Conservation (phyloP, 495 filamentous ascomycete species). For the Aspergillus funiculosus region DNA sequence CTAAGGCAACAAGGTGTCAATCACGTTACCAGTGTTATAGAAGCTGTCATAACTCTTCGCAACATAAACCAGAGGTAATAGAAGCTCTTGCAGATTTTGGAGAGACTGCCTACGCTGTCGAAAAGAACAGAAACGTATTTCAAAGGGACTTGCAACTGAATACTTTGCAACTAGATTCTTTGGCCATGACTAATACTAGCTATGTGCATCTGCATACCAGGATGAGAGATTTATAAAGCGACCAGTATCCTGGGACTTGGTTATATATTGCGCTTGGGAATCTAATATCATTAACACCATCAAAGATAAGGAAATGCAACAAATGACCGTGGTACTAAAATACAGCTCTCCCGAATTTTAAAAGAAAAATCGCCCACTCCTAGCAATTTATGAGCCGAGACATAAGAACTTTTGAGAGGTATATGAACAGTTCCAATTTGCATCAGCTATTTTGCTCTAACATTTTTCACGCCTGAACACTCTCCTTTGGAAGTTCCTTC, state of each 20-base stretch:
- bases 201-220: too few relatives aligned
- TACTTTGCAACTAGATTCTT: too few relatives aligned
- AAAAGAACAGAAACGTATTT: too few relatives aligned
- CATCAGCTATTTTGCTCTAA: conserved; percentile 2
- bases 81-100: too few relatives aligned
- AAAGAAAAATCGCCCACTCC: conserved; percentile 3
- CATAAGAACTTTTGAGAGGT: conserved; percentile 11
- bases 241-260: too few relatives aligned
- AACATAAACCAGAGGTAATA: too few relatives aligned
- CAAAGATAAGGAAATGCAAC: background rate
- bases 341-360: conserved; percentile 9
- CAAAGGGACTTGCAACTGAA: too few relatives aligned
- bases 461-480: background rate
- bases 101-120: too few relatives aligned
- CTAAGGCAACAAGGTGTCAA: background rate
- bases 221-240: too few relatives aligned
- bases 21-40: too few relatives aligned
- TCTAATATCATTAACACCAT: conserved; percentile 15
- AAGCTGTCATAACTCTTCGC: too few relatives aligned
- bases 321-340: conserved; percentile 10
- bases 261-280: conserved; percentile 8
- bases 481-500: conserved; percentile 10
- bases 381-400: conserved; percentile 4
- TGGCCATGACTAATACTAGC: too few relatives aligned
- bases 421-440: conserved; percentile 12